These are phyloP conservation scores for Nasturtium officinale DNA, from an alignment of 345 rosid species.

Conservation along the genomic window DNA sequence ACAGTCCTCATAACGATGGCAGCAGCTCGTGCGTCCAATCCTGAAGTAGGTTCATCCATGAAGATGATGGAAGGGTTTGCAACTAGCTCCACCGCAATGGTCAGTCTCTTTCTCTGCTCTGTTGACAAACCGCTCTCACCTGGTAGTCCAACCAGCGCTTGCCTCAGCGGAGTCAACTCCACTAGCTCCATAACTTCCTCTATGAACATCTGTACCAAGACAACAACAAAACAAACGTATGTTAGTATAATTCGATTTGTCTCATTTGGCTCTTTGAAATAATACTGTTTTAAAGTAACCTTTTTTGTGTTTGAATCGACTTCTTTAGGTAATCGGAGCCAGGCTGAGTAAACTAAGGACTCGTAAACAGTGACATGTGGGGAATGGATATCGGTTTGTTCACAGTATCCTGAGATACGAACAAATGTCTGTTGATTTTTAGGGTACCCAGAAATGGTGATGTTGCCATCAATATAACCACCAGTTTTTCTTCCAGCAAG, in stretches of 20 bases:
- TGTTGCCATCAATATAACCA: slow-evolving; percentile 70
- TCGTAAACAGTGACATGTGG: slow-evolving; percentile 78
- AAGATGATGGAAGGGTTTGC: slow-evolving; percentile 91
- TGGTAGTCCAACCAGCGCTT: slow-evolving; percentile 81
- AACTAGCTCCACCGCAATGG: slow-evolving; percentile 91
- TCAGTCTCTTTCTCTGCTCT: slow-evolving; percentile 87
- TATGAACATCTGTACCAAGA: slow-evolving; percentile 63
- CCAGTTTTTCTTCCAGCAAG: slow-evolving; percentile 87
- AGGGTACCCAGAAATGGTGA: slow-evolving; percentile 69
- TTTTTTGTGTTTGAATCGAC: slow-evolving; percentile 56
- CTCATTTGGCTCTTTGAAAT: slow-evolving; percentile 11
- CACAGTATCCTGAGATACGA: slow-evolving; percentile 77
- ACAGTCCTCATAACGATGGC: slow-evolving; percentile 95
- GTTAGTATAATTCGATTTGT: slow-evolving; percentile 20
- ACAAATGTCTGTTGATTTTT: slow-evolving; percentile 85
- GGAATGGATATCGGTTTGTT: slow-evolving; percentile 79
- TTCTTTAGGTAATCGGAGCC: slow-evolving; percentile 65
- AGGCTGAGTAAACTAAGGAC: slow-evolving; percentile 74
- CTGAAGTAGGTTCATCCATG: slow-evolving; percentile 98
- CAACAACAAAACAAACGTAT: not conserved
- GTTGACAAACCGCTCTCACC: slow-evolving; percentile 83
- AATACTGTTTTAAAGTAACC: slow-evolving; percentile 40
- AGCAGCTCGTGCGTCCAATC: slow-evolving; percentile 94
- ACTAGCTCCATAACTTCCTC: slow-evolving; percentile 95
- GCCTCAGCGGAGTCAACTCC: slow-evolving; percentile 61